Conservation (phyloP, 2,329 filamentous ascomycete species). For the Bisporella sp. region DNA sequence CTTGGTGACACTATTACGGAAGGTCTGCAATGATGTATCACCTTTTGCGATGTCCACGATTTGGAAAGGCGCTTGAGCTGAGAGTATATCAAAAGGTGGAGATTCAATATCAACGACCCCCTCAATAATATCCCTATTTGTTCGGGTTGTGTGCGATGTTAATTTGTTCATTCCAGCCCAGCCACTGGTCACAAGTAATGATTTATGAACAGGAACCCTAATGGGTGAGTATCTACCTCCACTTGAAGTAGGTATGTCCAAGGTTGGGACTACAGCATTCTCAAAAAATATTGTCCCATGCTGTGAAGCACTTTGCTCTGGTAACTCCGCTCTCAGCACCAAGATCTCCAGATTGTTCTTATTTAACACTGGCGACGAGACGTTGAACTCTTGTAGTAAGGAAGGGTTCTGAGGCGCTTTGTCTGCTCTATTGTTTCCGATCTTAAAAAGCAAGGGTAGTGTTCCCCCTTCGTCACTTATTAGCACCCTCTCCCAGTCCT, state of each 20-base stretch:
- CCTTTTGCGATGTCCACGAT: conserved; percentile 59
- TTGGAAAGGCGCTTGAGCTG: conserved; percentile 36
- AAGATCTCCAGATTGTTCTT: conserved; percentile 59
- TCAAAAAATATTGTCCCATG: conserved; percentile 46
- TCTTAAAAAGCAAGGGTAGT: conserved; percentile 57
- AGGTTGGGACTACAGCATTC: conserved; percentile 64
- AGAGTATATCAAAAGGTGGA: conserved; percentile 28
- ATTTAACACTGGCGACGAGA: conserved; percentile 57
- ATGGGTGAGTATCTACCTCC: conserved; percentile 60
- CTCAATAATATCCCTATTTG: conserved; percentile 35
- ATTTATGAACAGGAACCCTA: conserved; percentile 77
- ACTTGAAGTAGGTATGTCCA: conserved; percentile 61
- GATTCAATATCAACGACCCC: conserved; percentile 48
- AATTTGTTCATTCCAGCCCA: conserved; percentile 57
- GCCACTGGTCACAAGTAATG: conserved; percentile 67
- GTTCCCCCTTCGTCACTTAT: conserved; percentile 32
- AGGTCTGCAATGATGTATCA: conserved; percentile 53
- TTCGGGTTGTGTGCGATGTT: conserved; percentile 32
- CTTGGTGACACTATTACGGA: conserved; percentile 64
- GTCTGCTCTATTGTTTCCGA: conserved; percentile 30
- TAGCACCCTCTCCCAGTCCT: conserved; percentile 61
- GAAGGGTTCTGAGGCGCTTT: conserved; percentile 33
- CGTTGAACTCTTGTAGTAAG: conserved; percentile 49
- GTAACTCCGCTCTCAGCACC: conserved; percentile 44
- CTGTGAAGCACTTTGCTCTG: conserved; percentile 39